Base-by-base conservation (phyloP, 2,329 filamentous ascomycete genomes). In the Penicillium hesseltinei region DNA sequence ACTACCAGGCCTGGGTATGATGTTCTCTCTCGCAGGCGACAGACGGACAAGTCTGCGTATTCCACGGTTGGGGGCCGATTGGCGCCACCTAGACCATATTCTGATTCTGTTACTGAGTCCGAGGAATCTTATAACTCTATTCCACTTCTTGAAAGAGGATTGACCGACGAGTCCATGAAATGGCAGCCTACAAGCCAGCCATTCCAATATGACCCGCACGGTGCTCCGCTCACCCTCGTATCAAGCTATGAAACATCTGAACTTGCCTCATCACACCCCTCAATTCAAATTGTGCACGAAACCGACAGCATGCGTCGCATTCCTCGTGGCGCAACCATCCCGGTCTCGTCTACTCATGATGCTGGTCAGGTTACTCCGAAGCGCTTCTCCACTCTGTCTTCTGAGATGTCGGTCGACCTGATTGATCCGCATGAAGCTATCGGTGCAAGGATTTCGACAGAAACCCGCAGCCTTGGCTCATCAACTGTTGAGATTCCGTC, bases 91-190 rank as follows among this genome's bases (percentile, higher is more conserved):
- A 68, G 72, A 17, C 68, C 73, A n/a, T 73, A 76, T 43, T 74
- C 74, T 10, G 73, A 73, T 43, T 78, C 77, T 3, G 72, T 78
- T 27, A 82, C 84, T 15, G 84, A 83, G 55, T 92, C 90, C 0
- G 82, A 85, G 29, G 86, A 88, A 49, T 93, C 90, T 0, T 92
- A 91, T 69, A 88, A 84, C 39, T 92, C 90, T 0, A 86, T 88
- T 35, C 90, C 91, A 4, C 80, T 94, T 8, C 81, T 95, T 13
- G 88, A 93, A 59, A 84, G 89, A 49, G 89, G 83, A 7, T 60
- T 78, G 46, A 72, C 69, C 33, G 72, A 81, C 48, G 77, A 81
- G 17, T 79, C 78, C 2, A 81, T 81, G 78, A 79, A 77, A 59
- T 78, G 76, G n/a, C 77, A 77, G 7, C 69, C 69, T 23, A 42